Conservation (phyloP, 2,329 filamentous ascomycete genomes). For the Pseudomassariella vexata region DNA sequence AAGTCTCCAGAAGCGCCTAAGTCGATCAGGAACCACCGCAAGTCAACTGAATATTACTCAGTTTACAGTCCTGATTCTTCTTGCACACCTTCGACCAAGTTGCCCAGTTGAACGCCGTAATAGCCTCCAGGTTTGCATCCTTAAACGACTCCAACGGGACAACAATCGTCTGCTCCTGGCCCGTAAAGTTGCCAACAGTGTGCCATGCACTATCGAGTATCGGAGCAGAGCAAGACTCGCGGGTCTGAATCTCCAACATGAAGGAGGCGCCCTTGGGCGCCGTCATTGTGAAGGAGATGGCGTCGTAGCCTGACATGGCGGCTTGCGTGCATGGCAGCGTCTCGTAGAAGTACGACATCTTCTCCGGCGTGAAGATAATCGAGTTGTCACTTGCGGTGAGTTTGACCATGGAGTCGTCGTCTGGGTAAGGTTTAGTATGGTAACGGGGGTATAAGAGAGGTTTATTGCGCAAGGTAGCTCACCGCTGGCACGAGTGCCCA, state of each 20-base stretch:
- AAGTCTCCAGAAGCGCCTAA: background rate
- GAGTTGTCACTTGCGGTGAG: conserved; percentile 26
- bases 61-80: conserved; percentile 3
- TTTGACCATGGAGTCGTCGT: conserved; percentile 33
- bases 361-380: conserved; percentile 33
- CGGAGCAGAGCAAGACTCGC: conserved; percentile 28
- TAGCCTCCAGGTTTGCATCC: conserved; percentile 33
- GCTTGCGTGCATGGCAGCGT: conserved; percentile 34
- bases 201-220: conserved; percentile 30
- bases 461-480: too few relatives aligned
- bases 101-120: conserved; percentile 28
- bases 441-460: too few relatives aligned
- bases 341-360: conserved; percentile 36
- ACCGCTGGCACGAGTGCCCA: too few relatives aligned
- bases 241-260: conserved; percentile 38
- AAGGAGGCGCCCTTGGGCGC: conserved; percentile 28
- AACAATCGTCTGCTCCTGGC: conserved; percentile 30
- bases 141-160: conserved; percentile 33
- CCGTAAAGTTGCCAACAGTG: conserved; percentile 30
- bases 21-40: conserved; percentile 2
- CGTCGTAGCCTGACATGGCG: conserved; percentile 30
- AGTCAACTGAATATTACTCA: conserved; percentile 5
- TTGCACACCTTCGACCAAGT: conserved; percentile 3
- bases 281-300: conserved; percentile 35
- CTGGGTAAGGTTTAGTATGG: too few relatives aligned